Percentiles rank a stretch among this genome's conserved stretches.
Evolutionary conservation across 2,329 filamentous ascomycete genomes (phyloP).

Genomic region (Penicillium sp.): DNA sequence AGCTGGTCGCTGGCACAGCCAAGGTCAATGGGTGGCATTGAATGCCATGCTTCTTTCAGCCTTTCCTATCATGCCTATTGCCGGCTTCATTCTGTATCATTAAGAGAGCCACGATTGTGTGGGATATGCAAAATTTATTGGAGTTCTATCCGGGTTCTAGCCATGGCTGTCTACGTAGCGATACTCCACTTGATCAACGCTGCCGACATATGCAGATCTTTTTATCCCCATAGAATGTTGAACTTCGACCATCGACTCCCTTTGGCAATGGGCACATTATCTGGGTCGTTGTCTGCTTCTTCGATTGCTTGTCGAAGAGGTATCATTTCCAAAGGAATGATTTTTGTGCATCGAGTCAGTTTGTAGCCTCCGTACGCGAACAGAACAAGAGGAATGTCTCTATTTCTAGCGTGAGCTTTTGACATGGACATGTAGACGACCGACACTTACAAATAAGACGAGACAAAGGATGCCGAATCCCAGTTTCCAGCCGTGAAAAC

Average conservation of each 20-base stretch:
- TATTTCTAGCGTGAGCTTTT: constrained; percentile 19
- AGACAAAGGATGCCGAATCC: constrained; percentile 54
- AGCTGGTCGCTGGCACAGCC: constrained; percentile 42
- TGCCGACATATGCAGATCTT: no score
- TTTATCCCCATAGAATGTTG: constrained; percentile 34
- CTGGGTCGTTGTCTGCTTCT: constrained; percentile 37
- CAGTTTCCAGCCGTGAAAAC: constrained; percentile 58
- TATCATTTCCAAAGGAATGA: constrained; percentile 48
- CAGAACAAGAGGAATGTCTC: constrained; percentile 57
- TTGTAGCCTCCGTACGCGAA: constrained; percentile 59
- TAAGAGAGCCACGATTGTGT: constrained; percentile 11
- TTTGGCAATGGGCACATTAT: constrained; percentile 27
- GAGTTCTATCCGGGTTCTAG: neutral
- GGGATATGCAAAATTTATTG: neutral
- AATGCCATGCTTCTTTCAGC: constrained; percentile 3
- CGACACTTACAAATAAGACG: constrained; percentile 56
- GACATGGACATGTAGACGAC: neutral
- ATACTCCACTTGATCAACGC: no score
- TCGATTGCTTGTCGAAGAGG: constrained; percentile 50
- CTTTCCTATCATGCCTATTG: constrained; percentile 11
- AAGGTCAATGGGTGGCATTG: constrained; percentile 39
- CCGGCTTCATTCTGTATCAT: constrained; percentile 15
- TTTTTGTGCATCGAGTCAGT: constrained; percentile 56
- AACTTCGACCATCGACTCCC: constrained; percentile 24
- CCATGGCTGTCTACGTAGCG: no score